A percentile compares a stretch with the other conserved stretches of the same genome.
phyloP scores from a whole-genome alignment of 257 asterid genomes.

The Solanum stenotomum region DNA sequence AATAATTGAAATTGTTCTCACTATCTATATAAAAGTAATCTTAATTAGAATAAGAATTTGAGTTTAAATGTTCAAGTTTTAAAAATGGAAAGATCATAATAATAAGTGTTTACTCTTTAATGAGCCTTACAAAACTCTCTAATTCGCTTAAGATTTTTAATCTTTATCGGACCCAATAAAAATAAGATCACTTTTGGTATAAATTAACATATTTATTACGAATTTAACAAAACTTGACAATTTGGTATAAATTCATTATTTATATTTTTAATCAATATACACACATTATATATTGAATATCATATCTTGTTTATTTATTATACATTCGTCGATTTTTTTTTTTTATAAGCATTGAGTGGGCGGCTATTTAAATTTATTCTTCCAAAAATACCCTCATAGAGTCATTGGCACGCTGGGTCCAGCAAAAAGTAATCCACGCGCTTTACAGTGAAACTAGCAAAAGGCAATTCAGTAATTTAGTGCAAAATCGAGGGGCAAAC shows the following conservation, averaged over 20 bases:
- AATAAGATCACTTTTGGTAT: neutral
- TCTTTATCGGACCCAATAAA: neutral
- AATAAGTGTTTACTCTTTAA: neutral
- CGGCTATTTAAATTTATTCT: neutral
- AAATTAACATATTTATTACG: neutral
- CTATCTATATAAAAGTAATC: neutral
- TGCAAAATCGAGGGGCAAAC: slow-evolving; percentile 17
- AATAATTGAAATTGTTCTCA: neutral
- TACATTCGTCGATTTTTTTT: neutral
- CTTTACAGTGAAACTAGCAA: neutral
- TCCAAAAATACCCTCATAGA: neutral
- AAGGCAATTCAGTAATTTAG: slow-evolving; percentile 18
- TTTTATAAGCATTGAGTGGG: neutral
- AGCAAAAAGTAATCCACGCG: neutral
- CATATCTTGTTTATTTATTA: too few relatives aligned
- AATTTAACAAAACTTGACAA: too few relatives aligned
- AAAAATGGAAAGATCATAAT: neutral
- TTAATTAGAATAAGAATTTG: neutral
- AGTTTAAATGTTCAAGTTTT: neutral
- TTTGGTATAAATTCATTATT: too few relatives aligned
- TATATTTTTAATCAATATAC: neutral
- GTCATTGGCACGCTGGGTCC: neutral
- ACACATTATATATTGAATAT: neutral
- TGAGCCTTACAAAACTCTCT: neutral
- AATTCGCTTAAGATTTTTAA: neutral